Conservation (phyloP, 2,329 filamentous ascomycete genomes). For the Arthroderma uncinatum region DNA sequence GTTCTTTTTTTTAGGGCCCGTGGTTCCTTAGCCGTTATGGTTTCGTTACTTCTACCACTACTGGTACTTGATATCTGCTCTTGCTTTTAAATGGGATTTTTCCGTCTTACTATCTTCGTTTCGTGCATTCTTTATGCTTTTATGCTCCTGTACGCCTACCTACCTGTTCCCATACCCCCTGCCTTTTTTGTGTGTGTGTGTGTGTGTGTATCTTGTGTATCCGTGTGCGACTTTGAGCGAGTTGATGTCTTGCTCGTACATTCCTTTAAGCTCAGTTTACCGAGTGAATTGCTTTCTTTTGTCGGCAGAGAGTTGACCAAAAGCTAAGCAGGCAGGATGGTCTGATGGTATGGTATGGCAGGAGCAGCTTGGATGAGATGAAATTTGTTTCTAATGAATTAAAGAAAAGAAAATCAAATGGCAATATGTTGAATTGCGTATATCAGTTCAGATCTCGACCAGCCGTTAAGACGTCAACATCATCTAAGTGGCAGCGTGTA, state of each 20-base stretch:
- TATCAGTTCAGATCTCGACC: background rate
- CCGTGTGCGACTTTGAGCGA: background rate
- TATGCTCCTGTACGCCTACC: background rate
- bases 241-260: slow-evolving; percentile 3
- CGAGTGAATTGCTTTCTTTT: slow-evolving; percentile 38
- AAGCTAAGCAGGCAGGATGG: background rate
- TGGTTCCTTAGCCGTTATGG: background rate
- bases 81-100: background rate
- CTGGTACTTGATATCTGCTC: background rate
- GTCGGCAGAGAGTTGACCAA: background rate
- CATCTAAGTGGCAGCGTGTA: too few relatives aligned
- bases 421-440: background rate
- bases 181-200: background rate
- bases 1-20: background rate
- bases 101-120: background rate
- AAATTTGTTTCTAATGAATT: slow-evolving; percentile 2
- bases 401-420: background rate
- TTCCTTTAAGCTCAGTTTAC: slow-evolving; percentile 44
- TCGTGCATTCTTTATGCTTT: background rate
- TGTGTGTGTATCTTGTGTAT: background rate
- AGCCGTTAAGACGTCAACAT: background rate
- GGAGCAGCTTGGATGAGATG: slow-evolving; percentile 3
- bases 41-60: background rate
- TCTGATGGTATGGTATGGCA: background rate
- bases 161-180: background rate